Conservation (phyloP, 2,329 filamentous ascomycete species). For the Pseudonectria buxi region DNA sequence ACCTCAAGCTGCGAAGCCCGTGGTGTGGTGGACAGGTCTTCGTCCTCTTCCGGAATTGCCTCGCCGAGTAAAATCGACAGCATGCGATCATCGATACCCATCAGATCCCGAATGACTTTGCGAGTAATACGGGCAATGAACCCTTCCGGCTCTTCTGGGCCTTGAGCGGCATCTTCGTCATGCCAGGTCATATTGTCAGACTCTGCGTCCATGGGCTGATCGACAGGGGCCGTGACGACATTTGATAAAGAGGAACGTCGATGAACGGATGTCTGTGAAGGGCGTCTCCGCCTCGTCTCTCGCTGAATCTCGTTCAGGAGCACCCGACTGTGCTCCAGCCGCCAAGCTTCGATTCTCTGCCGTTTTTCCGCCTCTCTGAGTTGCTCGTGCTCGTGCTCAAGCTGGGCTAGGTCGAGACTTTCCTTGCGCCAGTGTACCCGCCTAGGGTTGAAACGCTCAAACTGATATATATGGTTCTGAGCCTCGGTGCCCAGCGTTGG, state of each 20-base stretch:
- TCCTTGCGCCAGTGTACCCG: constrained; percentile 51
- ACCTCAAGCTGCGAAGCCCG: constrained; percentile 32
- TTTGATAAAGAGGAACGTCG: constrained; percentile 20
- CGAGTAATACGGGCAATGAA: constrained; percentile 77
- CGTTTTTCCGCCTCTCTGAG: constrained; percentile 66
- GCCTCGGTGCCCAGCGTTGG: constrained; percentile 47
- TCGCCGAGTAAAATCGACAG: constrained; percentile 86
- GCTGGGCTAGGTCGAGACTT: constrained; percentile 43
- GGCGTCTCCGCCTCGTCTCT: constrained; percentile 66
- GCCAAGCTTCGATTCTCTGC: constrained; percentile 84
- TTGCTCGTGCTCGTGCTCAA: constrained; percentile 47
- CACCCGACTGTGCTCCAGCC: constrained; percentile 80
- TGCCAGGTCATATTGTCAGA: constrained; percentile 45
- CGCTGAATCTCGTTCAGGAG: constrained; percentile 83
- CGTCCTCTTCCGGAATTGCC: constrained; percentile 50
- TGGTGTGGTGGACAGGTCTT: constrained; percentile 42
- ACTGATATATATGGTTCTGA: constrained; percentile 82
- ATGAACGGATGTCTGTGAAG: constrained; percentile 47
- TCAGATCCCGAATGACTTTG: constrained; percentile 79
- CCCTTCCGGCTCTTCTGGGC: constrained; percentile 52
- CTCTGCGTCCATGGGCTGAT: constrained; percentile 20
- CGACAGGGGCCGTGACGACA: constrained; percentile 21
- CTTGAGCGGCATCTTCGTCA: constrained; percentile 40
- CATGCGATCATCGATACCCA: constrained; percentile 82
- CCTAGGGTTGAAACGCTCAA: constrained; percentile 76